A percentile compares a stretch with the other conserved stretches of the same genome.
phyloP scores from a whole-genome alignment of 805 yeast genomes.

The Candida railenensis region DNA sequence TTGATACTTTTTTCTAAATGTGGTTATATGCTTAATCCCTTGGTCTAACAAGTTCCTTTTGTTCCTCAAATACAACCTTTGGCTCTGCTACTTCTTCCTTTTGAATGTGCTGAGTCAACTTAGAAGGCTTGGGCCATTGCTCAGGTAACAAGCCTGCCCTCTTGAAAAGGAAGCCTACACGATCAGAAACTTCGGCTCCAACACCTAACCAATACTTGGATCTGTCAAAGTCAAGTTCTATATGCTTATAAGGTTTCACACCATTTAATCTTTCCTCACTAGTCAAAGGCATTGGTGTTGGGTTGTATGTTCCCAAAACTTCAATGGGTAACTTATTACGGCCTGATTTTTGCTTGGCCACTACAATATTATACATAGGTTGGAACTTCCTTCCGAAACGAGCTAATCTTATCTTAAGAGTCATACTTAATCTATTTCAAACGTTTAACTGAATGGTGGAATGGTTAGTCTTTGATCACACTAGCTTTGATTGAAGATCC shows the following conservation, averaged over 20 bases:
- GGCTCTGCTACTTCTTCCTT: conserved; percentile 28
- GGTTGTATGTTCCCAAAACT: conserved; percentile 92
- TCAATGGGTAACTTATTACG: conserved; percentile 88
- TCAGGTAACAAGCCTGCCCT: conserved; percentile 71
- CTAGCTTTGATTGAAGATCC: not conserved
- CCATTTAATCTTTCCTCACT: conserved; percentile 59
- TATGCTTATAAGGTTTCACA: conserved; percentile 67
- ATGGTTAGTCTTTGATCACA: not conserved
- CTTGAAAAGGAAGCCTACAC: conserved; percentile 73
- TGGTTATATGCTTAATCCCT: conserved; percentile 26
- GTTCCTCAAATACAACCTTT: conserved; percentile 30
- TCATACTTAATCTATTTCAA: conserved; percentile 14
- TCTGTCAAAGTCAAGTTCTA: conserved; percentile 81
- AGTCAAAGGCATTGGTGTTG: conserved; percentile 69
- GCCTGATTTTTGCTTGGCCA: conserved; percentile 73
- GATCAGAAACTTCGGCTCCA: conserved; percentile 91
- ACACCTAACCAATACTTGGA: conserved; percentile 96
- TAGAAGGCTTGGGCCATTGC: conserved; percentile 55
- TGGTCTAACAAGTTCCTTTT: conserved; percentile 30
- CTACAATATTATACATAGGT: conserved; percentile 92
- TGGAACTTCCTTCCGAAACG: conserved; percentile 87
- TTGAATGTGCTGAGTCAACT: conserved; percentile 30
- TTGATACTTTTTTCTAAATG: no score
- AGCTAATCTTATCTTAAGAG: conserved; percentile 85
- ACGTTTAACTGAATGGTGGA: not conserved